Conservation (phyloP, 2,329 filamentous ascomycete genomes). For the Cladosporium sp. region DNA sequence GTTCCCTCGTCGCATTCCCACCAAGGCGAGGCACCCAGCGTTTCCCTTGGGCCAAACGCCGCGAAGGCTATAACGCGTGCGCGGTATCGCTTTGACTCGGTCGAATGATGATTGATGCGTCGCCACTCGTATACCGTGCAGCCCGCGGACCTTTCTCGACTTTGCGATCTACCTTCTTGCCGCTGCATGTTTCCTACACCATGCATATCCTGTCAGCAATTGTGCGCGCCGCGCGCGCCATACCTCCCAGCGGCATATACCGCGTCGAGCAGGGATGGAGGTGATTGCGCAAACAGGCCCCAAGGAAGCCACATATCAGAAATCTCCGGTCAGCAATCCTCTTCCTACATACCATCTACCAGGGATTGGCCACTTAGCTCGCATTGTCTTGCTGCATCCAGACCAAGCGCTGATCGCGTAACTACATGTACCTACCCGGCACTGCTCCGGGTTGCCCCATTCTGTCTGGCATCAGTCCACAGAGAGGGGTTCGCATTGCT, state of each 20-base stretch:
- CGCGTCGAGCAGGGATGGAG: constrained; percentile 1
- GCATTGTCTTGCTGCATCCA: constrained; percentile 10
- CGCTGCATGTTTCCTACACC: too few species aligned
- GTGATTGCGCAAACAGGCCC: constrained; percentile 4
- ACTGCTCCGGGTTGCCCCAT: constrained; percentile 5
- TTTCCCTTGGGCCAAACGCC: too few species aligned
- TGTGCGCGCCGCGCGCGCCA: too few species aligned
- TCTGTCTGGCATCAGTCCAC: constrained; percentile 1
- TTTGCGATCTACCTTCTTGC: too few species aligned
- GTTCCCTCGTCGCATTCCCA: not conserved
- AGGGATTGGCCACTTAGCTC: not conserved
- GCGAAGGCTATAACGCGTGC: constrained; percentile 1
- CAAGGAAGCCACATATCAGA: constrained; percentile 1
- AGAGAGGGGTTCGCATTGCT: constrained; percentile 6
- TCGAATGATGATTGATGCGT: not conserved
- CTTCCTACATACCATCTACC: not conserved
- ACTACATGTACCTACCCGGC: not conserved
- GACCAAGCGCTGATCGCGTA: constrained; percentile 4
- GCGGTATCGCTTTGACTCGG: not conserved
- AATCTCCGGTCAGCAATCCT: not conserved
- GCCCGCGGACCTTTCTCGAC: not conserved
- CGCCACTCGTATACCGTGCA: not conserved
- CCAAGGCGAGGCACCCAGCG: too few species aligned
- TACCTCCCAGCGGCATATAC: constrained; percentile 6
- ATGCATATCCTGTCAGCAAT: too few species aligned